A percentile compares a stretch with the other conserved stretches of the same genome.
Conservation (phyloP, 371 early-diverging fungal species). For the Rhizopus sp. region DNA sequence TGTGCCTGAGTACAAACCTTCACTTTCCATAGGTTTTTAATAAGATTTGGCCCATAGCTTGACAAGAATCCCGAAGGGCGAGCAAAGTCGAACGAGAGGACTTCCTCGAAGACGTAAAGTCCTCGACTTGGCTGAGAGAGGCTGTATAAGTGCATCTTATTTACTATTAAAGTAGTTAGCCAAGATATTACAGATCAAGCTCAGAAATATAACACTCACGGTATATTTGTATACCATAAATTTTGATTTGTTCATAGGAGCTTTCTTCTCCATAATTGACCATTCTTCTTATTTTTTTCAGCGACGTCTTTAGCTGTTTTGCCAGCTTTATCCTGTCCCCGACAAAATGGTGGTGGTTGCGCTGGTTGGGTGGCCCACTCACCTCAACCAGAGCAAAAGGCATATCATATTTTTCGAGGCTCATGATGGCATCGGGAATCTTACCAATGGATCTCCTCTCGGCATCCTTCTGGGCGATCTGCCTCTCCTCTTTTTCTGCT, state of each 20-base stretch:
- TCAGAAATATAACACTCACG: neutral
- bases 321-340: neutral
- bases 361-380: neutral
- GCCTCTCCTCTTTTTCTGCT: constrained; percentile 1
- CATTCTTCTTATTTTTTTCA: neutral
- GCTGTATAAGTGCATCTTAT: neutral
- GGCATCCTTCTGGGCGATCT: neutral
- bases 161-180: constrained; percentile 5
- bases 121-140: neutral
- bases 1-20: neutral
- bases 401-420: neutral
- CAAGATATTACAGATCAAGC: neutral
- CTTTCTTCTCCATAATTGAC: neutral
- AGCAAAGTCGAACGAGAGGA: neutral
- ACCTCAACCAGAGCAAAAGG: neutral
- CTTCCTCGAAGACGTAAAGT: neutral
- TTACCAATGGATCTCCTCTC: neutral
- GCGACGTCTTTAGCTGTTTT: neutral
- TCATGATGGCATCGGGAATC: neutral
- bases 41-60: neutral
- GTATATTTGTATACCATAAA: neutral
- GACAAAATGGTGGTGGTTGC: constrained; percentile 4
- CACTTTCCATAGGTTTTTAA: neutral
- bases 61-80: neutral
- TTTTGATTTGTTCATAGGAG: neutral